phyloP scores from a whole-genome alignment of 2,329 filamentous ascomycete genomes.

The Aspergillus texensis region DNA sequence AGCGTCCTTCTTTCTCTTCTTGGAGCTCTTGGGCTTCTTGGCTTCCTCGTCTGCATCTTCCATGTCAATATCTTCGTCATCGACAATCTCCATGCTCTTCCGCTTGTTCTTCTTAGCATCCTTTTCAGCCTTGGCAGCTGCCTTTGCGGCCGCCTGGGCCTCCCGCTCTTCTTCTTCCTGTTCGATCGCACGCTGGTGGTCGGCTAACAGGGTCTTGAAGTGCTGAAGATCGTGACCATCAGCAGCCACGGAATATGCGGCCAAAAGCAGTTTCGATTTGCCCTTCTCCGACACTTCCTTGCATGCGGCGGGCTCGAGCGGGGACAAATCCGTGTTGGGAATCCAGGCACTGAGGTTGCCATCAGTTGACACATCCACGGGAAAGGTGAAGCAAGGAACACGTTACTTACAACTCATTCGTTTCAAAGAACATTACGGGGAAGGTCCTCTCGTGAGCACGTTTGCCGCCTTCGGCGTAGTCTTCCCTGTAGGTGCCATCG shows the following conservation, averaged over 20 bases:
- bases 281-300: constrained; percentile 66
- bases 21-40: constrained; percentile 59
- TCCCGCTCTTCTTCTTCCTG: constrained; percentile 67
- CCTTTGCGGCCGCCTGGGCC: constrained; percentile 62
- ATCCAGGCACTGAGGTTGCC: constrained; percentile 75
- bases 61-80: constrained; percentile 61
- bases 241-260: constrained; percentile 78
- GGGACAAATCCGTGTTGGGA: constrained; percentile 77
- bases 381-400: constrained; percentile 7
- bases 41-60: constrained; percentile 47
- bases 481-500: constrained; percentile 85
- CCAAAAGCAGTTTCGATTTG: constrained; percentile 79
- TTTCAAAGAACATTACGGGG: constrained; percentile 91
- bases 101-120: constrained; percentile 52
- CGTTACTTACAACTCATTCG: constrained; percentile 90
- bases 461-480: constrained; percentile 86
- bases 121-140: constrained; percentile 55
- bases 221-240: constrained; percentile 75
- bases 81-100: constrained; percentile 54
- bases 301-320: constrained; percentile 74
- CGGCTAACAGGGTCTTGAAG: constrained; percentile 77
- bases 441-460: constrained; percentile 83
- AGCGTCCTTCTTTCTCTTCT: constrained; percentile 80
- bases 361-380: constrained; percentile 16
- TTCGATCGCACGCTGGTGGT: constrained; percentile 59